A percentile compares a stretch with the other conserved stretches of the same genome.
These are phyloP conservation scores for Sclerotinia trifoliorum DNA, from an alignment of 2,329 filamentous ascomycete genomes.

Conservation along the genomic window DNA sequence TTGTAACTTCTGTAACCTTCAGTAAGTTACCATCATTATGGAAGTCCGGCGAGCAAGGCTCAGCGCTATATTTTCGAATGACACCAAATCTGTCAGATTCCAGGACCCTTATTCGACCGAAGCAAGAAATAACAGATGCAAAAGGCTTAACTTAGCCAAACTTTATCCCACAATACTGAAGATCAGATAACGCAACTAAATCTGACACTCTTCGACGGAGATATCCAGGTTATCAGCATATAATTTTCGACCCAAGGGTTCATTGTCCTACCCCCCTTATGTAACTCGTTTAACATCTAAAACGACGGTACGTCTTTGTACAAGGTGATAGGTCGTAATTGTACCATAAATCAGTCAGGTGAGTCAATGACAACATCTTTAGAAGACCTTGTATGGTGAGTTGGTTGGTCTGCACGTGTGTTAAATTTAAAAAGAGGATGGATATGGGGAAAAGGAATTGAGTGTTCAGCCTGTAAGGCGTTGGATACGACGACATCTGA, in stretches of 20 bases:
- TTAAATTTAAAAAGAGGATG: neutral
- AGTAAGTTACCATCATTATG: neutral
- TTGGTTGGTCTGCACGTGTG: conserved; percentile 5
- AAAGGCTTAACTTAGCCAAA: neutral
- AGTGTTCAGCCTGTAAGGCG: neutral
- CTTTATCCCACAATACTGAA: neutral
- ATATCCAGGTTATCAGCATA: neutral
- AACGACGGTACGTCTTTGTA: neutral
- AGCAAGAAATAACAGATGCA: neutral
- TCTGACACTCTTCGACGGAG: neutral
- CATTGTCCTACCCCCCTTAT: conserved; percentile 15
- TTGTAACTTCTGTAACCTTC: neutral
- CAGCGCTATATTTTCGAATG: neutral
- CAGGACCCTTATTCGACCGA: neutral
- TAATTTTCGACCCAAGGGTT: neutral
- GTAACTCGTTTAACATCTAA: neutral
- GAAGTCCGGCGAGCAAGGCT: conserved; percentile 2
- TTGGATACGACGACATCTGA: neutral
- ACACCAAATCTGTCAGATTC: neutral
- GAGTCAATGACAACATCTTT: conserved; percentile 12
- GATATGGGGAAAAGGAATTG: neutral
- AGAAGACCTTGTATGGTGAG: neutral
- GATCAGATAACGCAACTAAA: conserved; percentile 9
- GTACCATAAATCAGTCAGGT: conserved; percentile 15
- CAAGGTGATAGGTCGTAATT: conserved; percentile 10